Conservation (phyloP, 1,139 yeast genomes). For the Pichia kudriavzevii region DNA sequence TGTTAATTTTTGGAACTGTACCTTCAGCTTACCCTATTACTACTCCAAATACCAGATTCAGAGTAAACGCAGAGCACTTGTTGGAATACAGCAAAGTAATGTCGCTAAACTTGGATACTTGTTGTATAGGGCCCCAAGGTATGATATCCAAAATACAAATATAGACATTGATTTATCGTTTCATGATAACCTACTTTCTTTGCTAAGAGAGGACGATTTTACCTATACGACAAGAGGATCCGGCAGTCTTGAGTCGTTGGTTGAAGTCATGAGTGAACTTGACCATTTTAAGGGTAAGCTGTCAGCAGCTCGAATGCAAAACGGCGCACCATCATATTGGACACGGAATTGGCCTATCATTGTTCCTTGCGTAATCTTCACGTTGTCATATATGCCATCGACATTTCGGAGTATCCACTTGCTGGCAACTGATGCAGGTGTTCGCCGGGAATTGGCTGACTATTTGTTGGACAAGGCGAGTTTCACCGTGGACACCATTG, state of each 20-base stretch:
- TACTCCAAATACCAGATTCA: constrained; percentile 28
- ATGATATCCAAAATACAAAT: no score
- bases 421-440: constrained; percentile 4
- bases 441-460: constrained; percentile 1
- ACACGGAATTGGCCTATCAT: constrained; percentile 65
- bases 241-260: constrained; percentile 2
- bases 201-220: constrained; percentile 1
- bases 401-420: constrained; percentile 5
- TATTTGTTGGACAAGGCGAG: constrained; percentile 34
- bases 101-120: constrained; percentile 32
- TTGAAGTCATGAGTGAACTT: constrained; percentile 5
- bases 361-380: constrained; percentile 35
- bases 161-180: constrained; percentile 2
- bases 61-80: constrained; percentile 21
- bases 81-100: constrained; percentile 23
- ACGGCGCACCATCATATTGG: constrained; percentile 41
- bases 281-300: constrained; percentile 13
- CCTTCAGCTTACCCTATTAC: constrained; percentile 31
- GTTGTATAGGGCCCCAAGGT: constrained; percentile 27
- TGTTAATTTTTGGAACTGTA: constrained; percentile 21
- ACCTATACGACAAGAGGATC: neutral
- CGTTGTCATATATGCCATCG: constrained; percentile 37
- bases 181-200: neutral
- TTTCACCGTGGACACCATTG: constrained; percentile 55
- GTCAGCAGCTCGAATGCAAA: constrained; percentile 1